These are phyloP conservation scores for Wallacemonas sp. DNA, from an alignment of 208 protist genomes.

Conservation along the genomic window DNA sequence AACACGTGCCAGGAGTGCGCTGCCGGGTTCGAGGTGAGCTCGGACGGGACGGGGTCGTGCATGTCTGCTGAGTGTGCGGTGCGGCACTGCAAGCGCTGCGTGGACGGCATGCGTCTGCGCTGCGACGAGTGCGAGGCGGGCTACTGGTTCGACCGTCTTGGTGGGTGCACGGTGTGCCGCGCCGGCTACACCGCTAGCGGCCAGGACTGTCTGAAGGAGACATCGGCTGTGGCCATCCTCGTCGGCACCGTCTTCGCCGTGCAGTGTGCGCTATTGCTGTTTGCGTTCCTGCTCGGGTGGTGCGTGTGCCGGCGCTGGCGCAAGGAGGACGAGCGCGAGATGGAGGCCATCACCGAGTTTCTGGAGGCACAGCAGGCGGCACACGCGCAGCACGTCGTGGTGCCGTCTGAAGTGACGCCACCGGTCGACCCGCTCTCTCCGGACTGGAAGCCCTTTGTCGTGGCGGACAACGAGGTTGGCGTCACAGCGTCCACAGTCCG, in stretches of 20 bases:
- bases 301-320: constrained; percentile 14
- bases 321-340: background rate
- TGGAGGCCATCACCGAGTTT: background rate
- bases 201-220: background rate
- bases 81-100: background rate
- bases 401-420: too few relatives aligned
- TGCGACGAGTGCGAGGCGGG: constrained; percentile 4
- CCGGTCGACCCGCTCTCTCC: too few relatives aligned
- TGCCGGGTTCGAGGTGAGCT: background rate
- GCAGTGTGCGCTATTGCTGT: constrained; percentile 10
- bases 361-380: background rate
- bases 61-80: background rate
- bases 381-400: too few relatives aligned
- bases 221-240: background rate
- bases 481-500: too few relatives aligned
- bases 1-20: constrained; percentile 7
- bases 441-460: too few relatives aligned
- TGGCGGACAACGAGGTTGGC: too few relatives aligned
- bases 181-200: background rate
- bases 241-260: background rate
- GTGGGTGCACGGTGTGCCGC: constrained; percentile 7
- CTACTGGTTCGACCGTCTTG: constrained; percentile 5
- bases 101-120: background rate
- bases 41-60: constrained; percentile 5
- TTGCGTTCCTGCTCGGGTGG: constrained; percentile 1